phyloP scores from a whole-genome alignment of 352 stramenopile species.

The Globisporangium perplexum region DNA sequence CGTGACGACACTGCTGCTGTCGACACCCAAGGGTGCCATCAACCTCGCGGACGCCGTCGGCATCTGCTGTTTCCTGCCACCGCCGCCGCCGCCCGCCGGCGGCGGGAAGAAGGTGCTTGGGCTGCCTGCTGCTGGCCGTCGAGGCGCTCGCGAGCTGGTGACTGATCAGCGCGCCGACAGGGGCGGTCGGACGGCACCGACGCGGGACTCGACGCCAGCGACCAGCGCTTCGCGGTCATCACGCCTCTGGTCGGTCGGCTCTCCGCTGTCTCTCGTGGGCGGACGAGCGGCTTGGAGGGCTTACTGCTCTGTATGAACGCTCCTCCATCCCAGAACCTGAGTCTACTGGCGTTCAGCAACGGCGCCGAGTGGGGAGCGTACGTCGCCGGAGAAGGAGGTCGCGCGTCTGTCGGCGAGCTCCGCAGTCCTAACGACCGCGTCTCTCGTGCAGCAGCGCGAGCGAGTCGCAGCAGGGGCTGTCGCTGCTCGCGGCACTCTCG shows the following conservation, averaged over 20 bases:
- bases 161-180: slow-evolving; percentile 13
- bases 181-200: slow-evolving; percentile 55
- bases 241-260: slow-evolving; percentile 53
- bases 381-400: not conserved
- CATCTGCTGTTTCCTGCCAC: slow-evolving; percentile 66
- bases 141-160: not conserved
- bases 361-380: slow-evolving; percentile 63
- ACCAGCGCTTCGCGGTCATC: slow-evolving; percentile 75
- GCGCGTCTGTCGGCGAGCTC: too few relatives aligned
- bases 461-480: slow-evolving; percentile 73
- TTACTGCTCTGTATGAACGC: too few relatives aligned
- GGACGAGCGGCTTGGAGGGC: too few relatives aligned
- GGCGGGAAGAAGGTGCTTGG: slow-evolving; percentile 25
- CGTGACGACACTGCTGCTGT: slow-evolving; percentile 44
- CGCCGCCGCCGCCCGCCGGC: slow-evolving; percentile 19
- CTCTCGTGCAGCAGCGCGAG: slow-evolving; percentile 31
- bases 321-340: slow-evolving; percentile 63
- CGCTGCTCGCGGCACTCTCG: slow-evolving; percentile 64
- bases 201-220: slow-evolving; percentile 37
- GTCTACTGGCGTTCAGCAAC: slow-evolving; percentile 70
- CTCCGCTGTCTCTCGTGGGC: not conserved
- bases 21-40: slow-evolving; percentile 70
- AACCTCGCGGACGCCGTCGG: slow-evolving; percentile 62
- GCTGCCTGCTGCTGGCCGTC: too few relatives aligned
- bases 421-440: not conserved